Evolutionary conservation across 768 basidiomycete species (phyloP), one percentile per base, ranked within the genome.

Genomic region (Leccinum variicolor): DNA sequence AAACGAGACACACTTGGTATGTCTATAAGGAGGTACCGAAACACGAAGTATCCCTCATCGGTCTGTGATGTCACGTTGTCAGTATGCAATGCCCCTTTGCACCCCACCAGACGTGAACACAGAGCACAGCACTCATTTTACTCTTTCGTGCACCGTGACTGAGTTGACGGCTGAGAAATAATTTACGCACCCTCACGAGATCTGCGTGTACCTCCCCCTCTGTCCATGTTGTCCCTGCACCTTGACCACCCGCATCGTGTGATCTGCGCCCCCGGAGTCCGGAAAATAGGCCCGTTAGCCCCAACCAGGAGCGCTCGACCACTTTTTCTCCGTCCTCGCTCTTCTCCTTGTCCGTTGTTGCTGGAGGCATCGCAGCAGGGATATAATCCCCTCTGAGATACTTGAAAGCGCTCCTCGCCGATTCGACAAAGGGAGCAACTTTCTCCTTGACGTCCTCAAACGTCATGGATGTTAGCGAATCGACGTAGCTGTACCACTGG

Each of bases 191-290:
- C 78, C 82, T 82, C 58, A 91, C 77, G 43, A 91, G 79, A 72
- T 89, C 85, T 9, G 84, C 91, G 70, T 92, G 91, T 9, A 89
- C 88, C 64, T 92, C 89, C 8, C 91, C 90, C 59, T 92, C 89
- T 17, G 79, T 84, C 73, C 80, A 89, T 17, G 74, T 65, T 56
- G 74, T 76, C 13, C 79, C 80, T 21, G 75, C 73, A 33, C 75
- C 74, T 19, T 67, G 59, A 14, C 56, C 53, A 75, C 76, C 55
- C 54, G 60, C 39, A 60, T 59, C 47, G 64, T 69, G 51, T 69
- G 72, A 31, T 72, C 64, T 45, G 77, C 75, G 64, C 61, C 79
- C 79, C 54, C 73, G 75, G 56, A 93, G 67, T 1, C 86, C 84
- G 23, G 85, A 81, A 70, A 92, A 92, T 60, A 93, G 75, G 1